Percentiles rank a stretch among this genome's conserved stretches.
phyloP scores from a whole-genome alignment of 2,329 filamentous ascomycete genomes.

The Ilyonectria sp. region DNA sequence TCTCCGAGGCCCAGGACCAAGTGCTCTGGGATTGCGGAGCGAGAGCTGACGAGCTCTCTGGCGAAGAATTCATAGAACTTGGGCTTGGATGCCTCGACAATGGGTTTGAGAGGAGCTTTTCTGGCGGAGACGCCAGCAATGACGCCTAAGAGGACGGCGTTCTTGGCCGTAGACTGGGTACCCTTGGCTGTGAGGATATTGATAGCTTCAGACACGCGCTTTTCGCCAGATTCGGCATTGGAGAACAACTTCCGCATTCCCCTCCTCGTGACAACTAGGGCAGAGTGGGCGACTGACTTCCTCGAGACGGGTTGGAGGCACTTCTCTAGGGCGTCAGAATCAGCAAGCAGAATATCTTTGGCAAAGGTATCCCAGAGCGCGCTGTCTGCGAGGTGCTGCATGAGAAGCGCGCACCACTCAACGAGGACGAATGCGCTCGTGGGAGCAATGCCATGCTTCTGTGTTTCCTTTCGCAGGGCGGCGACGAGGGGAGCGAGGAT shows the following conservation, averaged over 20 bases:
- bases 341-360: constrained; percentile 75
- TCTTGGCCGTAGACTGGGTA: constrained; percentile 73
- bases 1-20: constrained; percentile 82
- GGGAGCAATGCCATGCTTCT: constrained; percentile 83
- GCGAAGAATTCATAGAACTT: constrained; percentile 87
- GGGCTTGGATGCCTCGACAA: constrained; percentile 76
- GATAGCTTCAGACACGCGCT: constrained; percentile 75
- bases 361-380: constrained; percentile 76
- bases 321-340: constrained; percentile 83
- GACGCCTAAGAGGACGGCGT: constrained; percentile 85
- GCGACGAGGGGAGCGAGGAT: constrained; percentile 76
- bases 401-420: constrained; percentile 88
- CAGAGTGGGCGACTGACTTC: constrained; percentile 78
- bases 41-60: constrained; percentile 87
- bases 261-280: constrained; percentile 83
- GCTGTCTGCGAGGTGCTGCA: constrained; percentile 78
- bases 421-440: constrained; percentile 89
- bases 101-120: constrained; percentile 72
- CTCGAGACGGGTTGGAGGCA: constrained; percentile 79
- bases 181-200: constrained; percentile 78
- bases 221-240: constrained; percentile 67
- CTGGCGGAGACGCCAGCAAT: constrained; percentile 90
- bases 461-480: constrained; percentile 79
- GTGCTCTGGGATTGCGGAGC: constrained; percentile 78
- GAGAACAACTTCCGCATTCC: constrained; percentile 83